Evolutionary conservation across 345 rosid genomes (phyloP).

Genomic region (Microthlaspi erraticum): DNA sequence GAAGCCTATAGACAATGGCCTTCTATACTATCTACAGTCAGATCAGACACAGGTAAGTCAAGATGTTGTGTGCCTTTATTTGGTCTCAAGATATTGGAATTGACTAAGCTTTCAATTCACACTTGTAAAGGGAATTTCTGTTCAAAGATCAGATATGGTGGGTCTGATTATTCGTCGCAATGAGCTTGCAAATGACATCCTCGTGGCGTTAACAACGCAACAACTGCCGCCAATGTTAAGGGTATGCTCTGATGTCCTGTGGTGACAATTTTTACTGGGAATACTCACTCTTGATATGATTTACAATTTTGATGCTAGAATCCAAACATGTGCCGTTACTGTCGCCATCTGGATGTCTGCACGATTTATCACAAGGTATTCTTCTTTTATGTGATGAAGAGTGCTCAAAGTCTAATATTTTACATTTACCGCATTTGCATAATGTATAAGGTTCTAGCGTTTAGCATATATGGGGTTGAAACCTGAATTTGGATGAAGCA

Average conservation of each 20-base stretch:
- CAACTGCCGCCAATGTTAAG: conserved; percentile 85
- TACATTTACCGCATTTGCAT: neutral
- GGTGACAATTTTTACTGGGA: conserved; percentile 1
- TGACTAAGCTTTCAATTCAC: conserved; percentile 29
- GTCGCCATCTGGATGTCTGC: conserved; percentile 91
- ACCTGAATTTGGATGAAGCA: conserved; percentile 12
- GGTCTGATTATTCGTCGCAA: conserved; percentile 96
- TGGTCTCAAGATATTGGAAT: conserved; percentile 12
- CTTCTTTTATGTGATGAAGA: conserved; percentile 28
- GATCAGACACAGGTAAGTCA: conserved; percentile 78
- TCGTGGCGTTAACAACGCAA: conserved; percentile 71
- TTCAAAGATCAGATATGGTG: conserved; percentile 83
- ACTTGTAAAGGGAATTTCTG: conserved; percentile 69
- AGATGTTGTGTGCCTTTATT: conserved; percentile 31
- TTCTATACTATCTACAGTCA: conserved; percentile 85
- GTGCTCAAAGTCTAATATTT: neutral
- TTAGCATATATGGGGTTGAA: conserved; percentile 5
- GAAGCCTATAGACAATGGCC: conserved; percentile 79
- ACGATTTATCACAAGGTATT: conserved; percentile 91
- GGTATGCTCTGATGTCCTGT: conserved; percentile 53
- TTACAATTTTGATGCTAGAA: conserved; percentile 52
- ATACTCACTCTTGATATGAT: conserved; percentile 22
- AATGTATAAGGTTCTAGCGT: conserved; percentile 15
- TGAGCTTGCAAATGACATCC: conserved; percentile 86
- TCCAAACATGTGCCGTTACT: conserved; percentile 79